Evolutionary conservation across 768 basidiomycete genomes (phyloP), one percentile per base, ranked within the genome.

Genomic region (Lactifluus subvellereus): DNA sequence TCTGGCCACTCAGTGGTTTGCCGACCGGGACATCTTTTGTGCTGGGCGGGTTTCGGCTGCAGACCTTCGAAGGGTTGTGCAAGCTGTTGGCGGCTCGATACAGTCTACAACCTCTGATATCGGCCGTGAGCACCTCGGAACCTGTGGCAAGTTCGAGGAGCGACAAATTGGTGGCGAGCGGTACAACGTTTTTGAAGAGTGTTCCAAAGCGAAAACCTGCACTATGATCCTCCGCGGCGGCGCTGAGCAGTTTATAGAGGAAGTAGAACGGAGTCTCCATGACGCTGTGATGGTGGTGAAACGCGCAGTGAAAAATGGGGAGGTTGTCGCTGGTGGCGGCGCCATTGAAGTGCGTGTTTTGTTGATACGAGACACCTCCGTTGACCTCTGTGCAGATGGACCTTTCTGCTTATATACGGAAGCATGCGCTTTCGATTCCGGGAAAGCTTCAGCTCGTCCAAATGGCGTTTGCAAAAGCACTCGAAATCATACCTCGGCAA

Each of bases 261-360:
- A 98, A 74, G 95, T 98, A 8, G 96, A 98, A 75, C 79, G 97
- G 60, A 94, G 92, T 84, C 76, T 99, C 68, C 96, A 99, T 71
- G 97, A 99, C 72, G 95, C 96, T 2, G 93, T 98, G 70, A 98
- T 98, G 95, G 95, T 99, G n/a, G 97, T 99, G 49, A 97, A 97
- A 76, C 82, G 97, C 57, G 95, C 97, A 4, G 87, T 99, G 69
- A 88, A 88, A 72, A 98, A 94, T 72, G 94, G 92, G 47, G 91
- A 96, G 59, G 88, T 99, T 55, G 97, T 99, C 40, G 97, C 97
- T 10, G 97, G 97, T 40, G 97, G 97, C 54, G 97, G 97, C 65
- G 97, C 97, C 14, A 88, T 91, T 59, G 97, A 98, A 85, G 95
- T 94, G 71, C 30, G 20, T 20, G 43, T 55, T 40, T 27, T 20